Percentiles rank a stretch among this genome's conserved stretches.
phyloP scores from a whole-genome alignment of 306 rosid species.

The Gastrolobium villosum region DNA sequence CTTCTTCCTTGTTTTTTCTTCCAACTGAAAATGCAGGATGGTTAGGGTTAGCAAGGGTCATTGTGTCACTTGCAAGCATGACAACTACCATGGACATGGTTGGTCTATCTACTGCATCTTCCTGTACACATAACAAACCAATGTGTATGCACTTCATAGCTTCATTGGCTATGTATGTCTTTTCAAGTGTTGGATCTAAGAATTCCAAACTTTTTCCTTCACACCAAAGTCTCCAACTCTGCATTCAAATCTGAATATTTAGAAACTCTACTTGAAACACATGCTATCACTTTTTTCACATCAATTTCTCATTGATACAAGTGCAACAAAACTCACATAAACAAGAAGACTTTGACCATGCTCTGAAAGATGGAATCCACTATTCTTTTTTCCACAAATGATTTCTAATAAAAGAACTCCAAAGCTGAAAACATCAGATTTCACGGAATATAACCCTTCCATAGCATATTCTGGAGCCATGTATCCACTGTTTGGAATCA shows the following conservation, averaged over 20 bases:
- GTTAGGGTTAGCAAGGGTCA: conserved; percentile 55
- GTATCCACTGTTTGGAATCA: background rate
- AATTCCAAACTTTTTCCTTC: conserved; percentile 56
- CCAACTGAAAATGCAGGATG: conserved; percentile 61
- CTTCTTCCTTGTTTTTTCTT: conserved; percentile 16
- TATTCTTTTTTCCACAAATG: background rate
- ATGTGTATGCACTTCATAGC: conserved; percentile 56
- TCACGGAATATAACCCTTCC: background rate
- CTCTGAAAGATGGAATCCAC: background rate
- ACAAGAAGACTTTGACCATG: background rate
- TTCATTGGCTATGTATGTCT: conserved; percentile 39
- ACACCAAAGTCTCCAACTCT: conserved; percentile 70
- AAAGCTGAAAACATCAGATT: background rate
- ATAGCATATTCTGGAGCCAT: conserved; percentile 10
- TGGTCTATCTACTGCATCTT: conserved; percentile 63
- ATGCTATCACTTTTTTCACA: background rate
- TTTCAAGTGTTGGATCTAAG: conserved; percentile 56
- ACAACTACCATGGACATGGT: conserved; percentile 61
- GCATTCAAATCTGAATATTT: conserved; percentile 6
- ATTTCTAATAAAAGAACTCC: conserved; percentile 1
- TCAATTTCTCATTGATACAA: background rate
- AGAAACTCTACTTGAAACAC: background rate
- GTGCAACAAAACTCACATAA: background rate
- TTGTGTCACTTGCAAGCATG: conserved; percentile 55
- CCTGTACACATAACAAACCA: conserved; percentile 67